Percentiles rank a stretch among this genome's conserved stretches.
Evolutionary conservation across 2,329 filamentous ascomycete genomes (phyloP).

Genomic region (Fusarium nisikadoi): DNA sequence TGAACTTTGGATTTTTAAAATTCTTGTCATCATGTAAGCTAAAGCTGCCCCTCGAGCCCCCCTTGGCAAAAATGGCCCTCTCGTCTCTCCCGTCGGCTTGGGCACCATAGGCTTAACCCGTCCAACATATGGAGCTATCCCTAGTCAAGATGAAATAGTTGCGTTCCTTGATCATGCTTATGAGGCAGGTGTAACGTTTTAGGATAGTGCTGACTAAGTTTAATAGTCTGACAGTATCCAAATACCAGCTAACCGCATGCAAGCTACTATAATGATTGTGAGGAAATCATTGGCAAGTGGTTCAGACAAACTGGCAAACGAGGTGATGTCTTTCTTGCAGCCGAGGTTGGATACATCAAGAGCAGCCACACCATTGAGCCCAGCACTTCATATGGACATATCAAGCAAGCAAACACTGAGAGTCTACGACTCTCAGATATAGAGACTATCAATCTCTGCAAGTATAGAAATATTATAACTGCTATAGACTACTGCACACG

Average conservation of each 20-base stretch:
- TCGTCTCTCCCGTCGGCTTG: slow-evolving; percentile 60
- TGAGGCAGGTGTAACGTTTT: slow-evolving; percentile 58
- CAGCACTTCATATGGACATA: slow-evolving; percentile 8
- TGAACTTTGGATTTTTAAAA: too few species aligned
- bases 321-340: slow-evolving; percentile 57
- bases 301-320: slow-evolving; percentile 57
- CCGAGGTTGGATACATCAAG: slow-evolving; percentile 44
- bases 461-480: neutral
- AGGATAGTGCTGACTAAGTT: slow-evolving; percentile 57
- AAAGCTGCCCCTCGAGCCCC: neutral
- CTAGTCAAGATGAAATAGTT: slow-evolving; percentile 59
- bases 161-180: slow-evolving; percentile 59
- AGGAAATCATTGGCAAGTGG: slow-evolving; percentile 59
- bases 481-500: slow-evolving; percentile 57
- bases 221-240: neutral
- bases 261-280: slow-evolving; percentile 56
- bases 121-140: slow-evolving; percentile 36
- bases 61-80: slow-evolving; percentile 61
- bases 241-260: neutral
- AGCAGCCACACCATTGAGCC: slow-evolving; percentile 8
- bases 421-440: slow-evolving; percentile 54
- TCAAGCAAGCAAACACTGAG: slow-evolving; percentile 35
- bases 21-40: neutral
- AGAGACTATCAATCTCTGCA: slow-evolving; percentile 61
- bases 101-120: slow-evolving; percentile 59